Evolutionary conservation across 805 yeast genomes (phyloP).

Genomic region (Candida pseudoglaebosa): DNA sequence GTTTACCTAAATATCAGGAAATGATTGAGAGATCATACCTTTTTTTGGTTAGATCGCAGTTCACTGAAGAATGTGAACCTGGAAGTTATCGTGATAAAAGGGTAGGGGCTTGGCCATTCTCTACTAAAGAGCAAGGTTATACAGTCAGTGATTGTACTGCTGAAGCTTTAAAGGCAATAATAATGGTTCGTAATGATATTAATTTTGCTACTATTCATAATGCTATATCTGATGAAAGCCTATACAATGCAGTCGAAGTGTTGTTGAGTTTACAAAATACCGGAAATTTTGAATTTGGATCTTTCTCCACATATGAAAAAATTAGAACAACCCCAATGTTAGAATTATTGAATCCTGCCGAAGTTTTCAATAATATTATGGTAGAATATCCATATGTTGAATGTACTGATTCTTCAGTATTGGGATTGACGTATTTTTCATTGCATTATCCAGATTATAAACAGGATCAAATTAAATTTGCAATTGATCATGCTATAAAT

Average conservation of each 20-base stretch:
- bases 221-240: conserved; percentile 50
- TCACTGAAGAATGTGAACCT: conserved; percentile 69
- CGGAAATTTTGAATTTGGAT: conserved; percentile 78
- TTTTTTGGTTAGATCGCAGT: conserved; percentile 79
- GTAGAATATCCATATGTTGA: conserved; percentile 98
- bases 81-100: conserved; percentile 83
- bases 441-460: conserved; percentile 62
- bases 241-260: conserved; percentile 72
- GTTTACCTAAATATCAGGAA: conserved; percentile 58
- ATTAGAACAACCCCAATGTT: conserved; percentile 76
- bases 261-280: conserved; percentile 73
- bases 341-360: conserved; percentile 90
- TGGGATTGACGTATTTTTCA: conserved; percentile 80
- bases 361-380: conserved; percentile 97
- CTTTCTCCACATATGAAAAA: conserved; percentile 87
- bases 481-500: conserved; percentile 69
- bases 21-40: conserved; percentile 62
- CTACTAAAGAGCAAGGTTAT: conserved; percentile 94
- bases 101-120: conserved; percentile 93
- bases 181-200: conserved; percentile 78
- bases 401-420: conserved; percentile 92
- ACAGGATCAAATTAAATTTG: conserved; percentile 56
- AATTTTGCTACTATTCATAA: conserved; percentile 44
- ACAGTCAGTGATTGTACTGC: conserved; percentile 97
- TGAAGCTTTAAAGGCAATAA: conserved; percentile 87